phyloP scores from a whole-genome alignment of 2,329 filamentous ascomycete genomes.

The Tricladium varicosporioides region DNA sequence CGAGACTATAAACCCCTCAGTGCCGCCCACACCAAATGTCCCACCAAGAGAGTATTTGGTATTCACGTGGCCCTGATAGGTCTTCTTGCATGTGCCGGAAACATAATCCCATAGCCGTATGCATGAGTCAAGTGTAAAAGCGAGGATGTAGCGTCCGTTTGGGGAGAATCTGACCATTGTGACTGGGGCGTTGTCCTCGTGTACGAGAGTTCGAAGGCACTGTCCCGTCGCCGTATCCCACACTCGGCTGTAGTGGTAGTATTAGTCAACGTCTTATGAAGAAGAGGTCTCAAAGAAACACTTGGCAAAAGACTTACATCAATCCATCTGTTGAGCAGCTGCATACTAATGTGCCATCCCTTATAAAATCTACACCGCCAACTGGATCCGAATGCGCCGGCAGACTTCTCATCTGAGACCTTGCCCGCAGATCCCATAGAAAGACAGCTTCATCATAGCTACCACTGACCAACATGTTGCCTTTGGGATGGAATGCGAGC shows the following conservation, averaged over 20 bases:
- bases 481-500: constrained; percentile 93
- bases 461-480: constrained; percentile 92
- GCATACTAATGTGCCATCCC: constrained; percentile 87
- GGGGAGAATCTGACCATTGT: constrained; percentile 88
- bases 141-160: constrained; percentile 89
- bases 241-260: constrained; percentile 59
- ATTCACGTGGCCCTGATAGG: constrained; percentile 91
- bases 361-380: constrained; percentile 86
- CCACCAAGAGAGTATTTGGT: constrained; percentile 80
- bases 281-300: constrained; percentile 1
- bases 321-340: constrained; percentile 90
- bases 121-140: constrained; percentile 87
- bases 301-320: constrained; percentile 53
- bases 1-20: constrained; percentile 65
- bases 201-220: constrained; percentile 89
- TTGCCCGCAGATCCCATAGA: constrained; percentile 90
- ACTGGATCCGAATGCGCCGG: constrained; percentile 96
- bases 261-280: constrained; percentile 7
- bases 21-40: constrained; percentile 70
- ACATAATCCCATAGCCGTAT: constrained; percentile 95
- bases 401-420: constrained; percentile 81
- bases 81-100: constrained; percentile 88
- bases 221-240: constrained; percentile 97
- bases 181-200: constrained; percentile 92
- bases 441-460: constrained; percentile 98